Percentiles rank a stretch among this genome's conserved stretches.
phyloP scores from a whole-genome alignment of 495 filamentous ascomycete genomes.

The Penicillium goetzii region DNA sequence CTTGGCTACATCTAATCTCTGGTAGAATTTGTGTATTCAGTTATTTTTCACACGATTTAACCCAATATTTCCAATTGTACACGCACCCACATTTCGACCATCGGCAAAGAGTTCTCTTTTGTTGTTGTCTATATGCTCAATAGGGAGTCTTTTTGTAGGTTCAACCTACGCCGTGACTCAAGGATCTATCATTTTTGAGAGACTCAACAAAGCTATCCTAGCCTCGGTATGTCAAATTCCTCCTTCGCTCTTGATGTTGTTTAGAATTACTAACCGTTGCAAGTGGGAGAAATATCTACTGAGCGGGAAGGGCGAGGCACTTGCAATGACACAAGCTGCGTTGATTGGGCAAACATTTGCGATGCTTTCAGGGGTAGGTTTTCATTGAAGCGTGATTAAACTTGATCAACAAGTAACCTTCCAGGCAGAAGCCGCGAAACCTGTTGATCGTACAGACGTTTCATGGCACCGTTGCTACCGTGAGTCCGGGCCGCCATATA shows the following conservation, averaged over 20 bases:
- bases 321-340: constrained; percentile 38
- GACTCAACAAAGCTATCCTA: constrained; percentile 38
- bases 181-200: constrained; percentile 37
- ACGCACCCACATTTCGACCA: constrained; percentile 38
- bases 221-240: constrained; percentile 27
- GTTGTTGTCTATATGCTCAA: constrained; percentile 30
- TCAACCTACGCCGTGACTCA: constrained; percentile 30
- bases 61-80: constrained; percentile 35
- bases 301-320: constrained; percentile 13
- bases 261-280: neutral
- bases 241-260: neutral
- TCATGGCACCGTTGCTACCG: constrained; percentile 38
- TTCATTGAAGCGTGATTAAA: neutral
- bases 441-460: constrained; percentile 34
- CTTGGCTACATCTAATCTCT: neutral
- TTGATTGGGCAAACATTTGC: constrained; percentile 46
- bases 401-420: neutral
- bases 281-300: constrained; percentile 29
- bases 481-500: constrained; percentile 4
- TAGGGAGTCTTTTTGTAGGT: constrained; percentile 39
- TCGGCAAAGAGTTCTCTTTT: constrained; percentile 26
- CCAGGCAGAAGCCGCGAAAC: constrained; percentile 27
- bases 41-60: constrained; percentile 38
- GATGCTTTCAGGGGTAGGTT: constrained; percentile 35
- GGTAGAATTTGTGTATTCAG: constrained; percentile 35